Percentiles rank a stretch among this genome's conserved stretches.
Conservation (phyloP, 768 basidiomycete genomes). For the Boletus huronensis region DNA sequence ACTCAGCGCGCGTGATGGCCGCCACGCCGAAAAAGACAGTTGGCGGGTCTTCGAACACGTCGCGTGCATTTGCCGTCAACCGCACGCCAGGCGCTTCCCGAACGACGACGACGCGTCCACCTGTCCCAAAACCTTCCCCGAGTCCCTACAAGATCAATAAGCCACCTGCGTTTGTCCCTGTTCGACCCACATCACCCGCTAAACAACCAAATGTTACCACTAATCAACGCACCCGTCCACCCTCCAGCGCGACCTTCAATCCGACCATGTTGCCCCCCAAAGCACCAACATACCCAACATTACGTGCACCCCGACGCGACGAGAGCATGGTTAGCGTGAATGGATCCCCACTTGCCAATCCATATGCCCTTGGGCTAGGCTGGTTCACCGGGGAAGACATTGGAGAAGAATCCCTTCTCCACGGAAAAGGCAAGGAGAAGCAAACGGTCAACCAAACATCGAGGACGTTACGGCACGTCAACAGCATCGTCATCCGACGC, state of each 20-base stretch:
- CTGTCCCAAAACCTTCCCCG: conserved; percentile 31
- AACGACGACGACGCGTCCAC: conserved; percentile 24
- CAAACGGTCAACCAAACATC: conserved; percentile 13
- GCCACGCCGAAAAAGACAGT: conserved; percentile 51
- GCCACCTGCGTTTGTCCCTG: conserved; percentile 25
- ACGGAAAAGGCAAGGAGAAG: conserved; percentile 25
- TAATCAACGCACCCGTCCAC: conserved; percentile 36
- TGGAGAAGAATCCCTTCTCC: conserved; percentile 16
- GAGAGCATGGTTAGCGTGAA: conserved; percentile 81
- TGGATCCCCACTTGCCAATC: conserved; percentile 79
- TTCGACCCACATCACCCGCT: conserved; percentile 50
- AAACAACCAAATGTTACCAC: conserved; percentile 30
- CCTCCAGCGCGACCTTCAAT: conserved; percentile 69
- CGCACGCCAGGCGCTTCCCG: conserved; percentile 43
- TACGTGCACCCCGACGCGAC: conserved; percentile 67
- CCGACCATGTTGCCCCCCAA: conserved; percentile 53
- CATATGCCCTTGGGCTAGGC: conserved; percentile 61
- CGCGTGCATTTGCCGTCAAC: conserved; percentile 36
- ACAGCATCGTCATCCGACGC: conserved; percentile 58
- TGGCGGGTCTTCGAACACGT: conserved; percentile 44
- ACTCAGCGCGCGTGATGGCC: conserved; percentile 42
- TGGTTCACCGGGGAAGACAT: conserved; percentile 47
- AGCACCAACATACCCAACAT: conserved; percentile 39
- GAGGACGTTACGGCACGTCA: conserved; percentile 39
- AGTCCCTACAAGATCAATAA: conserved; percentile 35